A percentile compares a stretch with the other conserved stretches of the same genome.
Evolutionary conservation across 441 rosid species (phyloP).

Genomic region (Euphorbia celastroides): DNA sequence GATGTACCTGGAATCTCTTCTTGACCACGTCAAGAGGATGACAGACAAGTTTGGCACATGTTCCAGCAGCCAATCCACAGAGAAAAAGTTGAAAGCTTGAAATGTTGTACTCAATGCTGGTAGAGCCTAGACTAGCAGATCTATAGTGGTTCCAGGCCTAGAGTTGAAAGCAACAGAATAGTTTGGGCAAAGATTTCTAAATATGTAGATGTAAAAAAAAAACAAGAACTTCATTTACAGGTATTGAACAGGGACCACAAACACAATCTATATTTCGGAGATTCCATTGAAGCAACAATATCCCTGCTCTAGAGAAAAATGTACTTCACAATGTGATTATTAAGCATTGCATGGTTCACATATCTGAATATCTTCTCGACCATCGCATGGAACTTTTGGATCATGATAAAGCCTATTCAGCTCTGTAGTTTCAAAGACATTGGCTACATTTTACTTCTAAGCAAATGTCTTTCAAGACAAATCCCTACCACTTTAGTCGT

Average conservation of each 20-base stretch:
- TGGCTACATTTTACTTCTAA: no score
- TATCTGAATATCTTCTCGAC: no score
- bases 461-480: no score
- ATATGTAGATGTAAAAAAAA: neutral
- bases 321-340: neutral
- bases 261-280: neutral
- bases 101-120: slow-evolving; percentile 32
- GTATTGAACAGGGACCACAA: neutral
- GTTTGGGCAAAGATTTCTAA: neutral
- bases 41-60: no score
- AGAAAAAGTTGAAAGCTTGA: slow-evolving; percentile 83
- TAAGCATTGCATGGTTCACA: neutral
- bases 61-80: no score
- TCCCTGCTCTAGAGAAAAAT: neutral
- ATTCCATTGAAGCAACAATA: neutral
- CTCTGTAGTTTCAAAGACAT: no score
- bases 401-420: no score
- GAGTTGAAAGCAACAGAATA: slow-evolving; percentile 11
- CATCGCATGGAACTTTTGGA: no score
- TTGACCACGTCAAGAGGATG: slow-evolving; percentile 91
- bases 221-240: neutral
- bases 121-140: slow-evolving; percentile 31
- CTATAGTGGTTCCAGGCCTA: slow-evolving; percentile 67
- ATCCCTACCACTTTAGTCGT: no score
- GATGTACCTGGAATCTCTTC: slow-evolving; percentile 87